Percentiles rank a stretch among this genome's conserved stretches.
phyloP scores from a whole-genome alignment of 805 yeast genomes.

The Sungouiella blattae region DNA sequence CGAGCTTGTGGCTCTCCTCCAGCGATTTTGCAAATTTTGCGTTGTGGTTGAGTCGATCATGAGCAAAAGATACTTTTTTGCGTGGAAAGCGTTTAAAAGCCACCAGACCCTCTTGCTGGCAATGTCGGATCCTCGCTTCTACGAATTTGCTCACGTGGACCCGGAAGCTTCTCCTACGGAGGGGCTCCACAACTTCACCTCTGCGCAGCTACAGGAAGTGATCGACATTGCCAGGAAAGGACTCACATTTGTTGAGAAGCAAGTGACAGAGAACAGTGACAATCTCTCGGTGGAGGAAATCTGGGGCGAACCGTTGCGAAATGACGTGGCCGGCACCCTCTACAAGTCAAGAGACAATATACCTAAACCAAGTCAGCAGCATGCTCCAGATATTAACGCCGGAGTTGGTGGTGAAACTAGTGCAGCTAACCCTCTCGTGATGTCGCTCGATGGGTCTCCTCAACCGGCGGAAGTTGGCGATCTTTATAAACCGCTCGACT shows the following conservation, averaged over 20 bases:
- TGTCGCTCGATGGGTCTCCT: too few relatives aligned
- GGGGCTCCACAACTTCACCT: background rate
- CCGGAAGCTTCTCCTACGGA: background rate
- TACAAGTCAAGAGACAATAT: background rate
- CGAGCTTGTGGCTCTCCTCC: background rate
- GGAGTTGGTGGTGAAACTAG: too few relatives aligned
- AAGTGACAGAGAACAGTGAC: background rate
- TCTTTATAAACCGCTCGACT: background rate
- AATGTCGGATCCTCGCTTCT: background rate
- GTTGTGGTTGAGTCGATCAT: background rate
- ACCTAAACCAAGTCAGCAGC: background rate
- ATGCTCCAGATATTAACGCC: background rate
- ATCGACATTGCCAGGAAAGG: background rate
- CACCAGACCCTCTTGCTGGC: background rate
- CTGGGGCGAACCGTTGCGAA: background rate
- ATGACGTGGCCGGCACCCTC: background rate
- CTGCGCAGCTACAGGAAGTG: background rate
- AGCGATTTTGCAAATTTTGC: background rate
- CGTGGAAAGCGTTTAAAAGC: background rate
- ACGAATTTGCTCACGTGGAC: background rate
- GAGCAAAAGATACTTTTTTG: background rate
- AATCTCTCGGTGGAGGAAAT: background rate
- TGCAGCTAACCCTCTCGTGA: background rate
- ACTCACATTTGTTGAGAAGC: background rate
- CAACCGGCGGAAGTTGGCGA: background rate